Conservation (phyloP, 2,329 filamentous ascomycete genomes). For the Ceratocystis smalleyi region DNA sequence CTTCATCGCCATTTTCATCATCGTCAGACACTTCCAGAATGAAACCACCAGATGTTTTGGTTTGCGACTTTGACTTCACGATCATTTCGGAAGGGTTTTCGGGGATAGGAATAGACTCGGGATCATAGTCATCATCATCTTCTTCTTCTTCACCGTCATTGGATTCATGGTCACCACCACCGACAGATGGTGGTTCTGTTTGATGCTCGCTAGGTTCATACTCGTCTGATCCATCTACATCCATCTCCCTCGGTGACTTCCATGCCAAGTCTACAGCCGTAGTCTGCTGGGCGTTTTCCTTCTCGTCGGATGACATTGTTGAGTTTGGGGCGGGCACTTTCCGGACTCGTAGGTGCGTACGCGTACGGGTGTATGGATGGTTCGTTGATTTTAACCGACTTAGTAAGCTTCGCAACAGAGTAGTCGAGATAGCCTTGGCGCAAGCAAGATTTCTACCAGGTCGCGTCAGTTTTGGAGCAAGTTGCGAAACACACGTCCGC, state of each 20-base stretch:
- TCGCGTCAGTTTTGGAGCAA: not conserved
- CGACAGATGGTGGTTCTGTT: conserved; percentile 14
- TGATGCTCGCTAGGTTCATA: conserved; percentile 17
- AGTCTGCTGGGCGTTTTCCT: conserved; percentile 5
- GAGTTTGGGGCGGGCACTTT: not conserved
- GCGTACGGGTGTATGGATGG: not conserved
- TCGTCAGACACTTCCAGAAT: conserved; percentile 45
- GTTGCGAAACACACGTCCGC: not conserved
- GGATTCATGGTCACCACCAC: conserved; percentile 14
- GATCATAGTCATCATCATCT: conserved; percentile 43
- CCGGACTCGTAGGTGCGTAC: too few species aligned
- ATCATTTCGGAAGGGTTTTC: conserved; percentile 25
- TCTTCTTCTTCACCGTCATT: conserved; percentile 24
- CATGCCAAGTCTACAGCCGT: conserved; percentile 6
- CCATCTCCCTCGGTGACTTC: conserved; percentile 9
- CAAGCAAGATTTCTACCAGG: not conserved
- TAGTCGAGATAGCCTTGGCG: not conserved
- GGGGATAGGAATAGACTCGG: conserved; percentile 36
- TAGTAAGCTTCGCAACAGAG: not conserved
- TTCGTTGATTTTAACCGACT: not conserved
- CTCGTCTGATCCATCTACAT: conserved; percentile 16
- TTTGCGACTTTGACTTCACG: conserved; percentile 30
- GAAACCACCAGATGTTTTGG: conserved; percentile 44
- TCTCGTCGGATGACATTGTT: conserved; percentile 9
- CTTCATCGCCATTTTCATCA: conserved; percentile 31